Evolutionary conservation across 2,329 filamentous ascomycete species (phyloP).

Genomic region (Neonectria neomacrospora): DNA sequence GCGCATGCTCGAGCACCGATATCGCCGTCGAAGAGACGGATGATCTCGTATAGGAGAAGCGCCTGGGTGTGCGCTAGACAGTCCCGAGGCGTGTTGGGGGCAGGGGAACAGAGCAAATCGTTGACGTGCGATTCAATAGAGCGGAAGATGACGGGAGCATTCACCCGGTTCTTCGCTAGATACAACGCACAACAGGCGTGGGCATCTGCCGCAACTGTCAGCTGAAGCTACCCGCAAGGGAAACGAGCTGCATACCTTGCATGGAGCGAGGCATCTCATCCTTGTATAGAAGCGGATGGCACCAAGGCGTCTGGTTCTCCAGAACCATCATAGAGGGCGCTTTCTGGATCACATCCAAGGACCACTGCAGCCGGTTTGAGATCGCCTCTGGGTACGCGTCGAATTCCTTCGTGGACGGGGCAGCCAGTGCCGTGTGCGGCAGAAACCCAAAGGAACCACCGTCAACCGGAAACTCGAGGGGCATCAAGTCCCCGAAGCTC

Average conservation of each 20-base stretch:
- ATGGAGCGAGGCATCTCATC: constrained; percentile 62
- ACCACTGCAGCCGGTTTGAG: constrained; percentile 51
- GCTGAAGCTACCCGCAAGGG: background rate
- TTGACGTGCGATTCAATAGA: constrained; percentile 58
- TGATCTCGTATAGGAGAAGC: constrained; percentile 61
- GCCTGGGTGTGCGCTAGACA: constrained; percentile 58
- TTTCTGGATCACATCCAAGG: constrained; percentile 63
- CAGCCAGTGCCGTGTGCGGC: constrained; percentile 37
- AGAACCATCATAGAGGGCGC: constrained; percentile 60
- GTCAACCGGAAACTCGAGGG: constrained; percentile 30
- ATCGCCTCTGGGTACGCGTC: constrained; percentile 42
- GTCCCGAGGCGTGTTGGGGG: constrained; percentile 43
- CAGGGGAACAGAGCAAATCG: constrained; percentile 54
- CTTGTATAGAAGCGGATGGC: constrained; percentile 62
- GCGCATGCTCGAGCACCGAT: constrained; percentile 54
- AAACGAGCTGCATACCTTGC: constrained; percentile 52
- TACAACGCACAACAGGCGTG: constrained; percentile 65
- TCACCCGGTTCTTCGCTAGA: constrained; percentile 59
- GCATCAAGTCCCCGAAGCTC: constrained; percentile 20
- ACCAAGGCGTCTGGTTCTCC: constrained; percentile 64
- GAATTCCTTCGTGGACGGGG: constrained; percentile 39
- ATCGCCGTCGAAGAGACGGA: constrained; percentile 63
- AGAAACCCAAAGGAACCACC: constrained; percentile 36
- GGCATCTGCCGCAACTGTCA: constrained; percentile 54
- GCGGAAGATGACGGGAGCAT: constrained; percentile 59